Percentiles rank a stretch among this genome's conserved stretches.
Evolutionary conservation across 108 stramenopile species (phyloP).

Genomic region (Cyclotella baltica): DNA sequence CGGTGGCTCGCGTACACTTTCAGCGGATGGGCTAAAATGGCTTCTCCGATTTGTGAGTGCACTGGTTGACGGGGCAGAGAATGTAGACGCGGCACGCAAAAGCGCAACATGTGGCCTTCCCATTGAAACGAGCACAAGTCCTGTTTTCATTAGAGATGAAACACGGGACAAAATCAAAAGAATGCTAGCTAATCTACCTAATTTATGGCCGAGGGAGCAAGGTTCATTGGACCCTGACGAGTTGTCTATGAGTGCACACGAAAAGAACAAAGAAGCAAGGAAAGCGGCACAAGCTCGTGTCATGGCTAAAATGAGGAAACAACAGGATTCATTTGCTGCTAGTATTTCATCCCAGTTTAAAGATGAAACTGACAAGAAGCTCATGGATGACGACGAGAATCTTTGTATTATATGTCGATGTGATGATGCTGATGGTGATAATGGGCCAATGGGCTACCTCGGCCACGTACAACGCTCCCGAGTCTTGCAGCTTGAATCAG

Average conservation of each 20-base stretch:
- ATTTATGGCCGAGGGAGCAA: slow-evolving; percentile 77
- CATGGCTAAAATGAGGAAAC: slow-evolving; percentile 81
- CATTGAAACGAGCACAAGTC: slow-evolving; percentile 31
- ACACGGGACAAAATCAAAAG: slow-evolving; percentile 57
- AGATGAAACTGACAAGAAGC: slow-evolving; percentile 50
- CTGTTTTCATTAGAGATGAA: slow-evolving; percentile 42
- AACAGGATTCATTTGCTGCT: slow-evolving; percentile 80
- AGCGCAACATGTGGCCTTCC: slow-evolving; percentile 76
- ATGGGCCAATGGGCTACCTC: slow-evolving; percentile 89
- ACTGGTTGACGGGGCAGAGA: slow-evolving; percentile 84
- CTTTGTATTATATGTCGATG: slow-evolving; percentile 92
- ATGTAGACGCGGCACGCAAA: slow-evolving; percentile 65
- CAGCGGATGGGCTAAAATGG: slow-evolving; percentile 87
- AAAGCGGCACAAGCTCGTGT: slow-evolving; percentile 85
- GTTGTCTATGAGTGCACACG: slow-evolving; percentile 37
- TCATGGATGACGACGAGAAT: slow-evolving; percentile 69
- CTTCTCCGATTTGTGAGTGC: slow-evolving; percentile 82
- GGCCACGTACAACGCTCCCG: slow-evolving; percentile 90
- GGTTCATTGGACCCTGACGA: slow-evolving; percentile 38
- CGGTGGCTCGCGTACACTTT: slow-evolving; percentile 80
- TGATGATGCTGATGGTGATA: slow-evolving; percentile 87
- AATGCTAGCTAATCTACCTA: slow-evolving; percentile 78
- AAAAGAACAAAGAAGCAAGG: slow-evolving; percentile 75
- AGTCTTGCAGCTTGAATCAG: slow-evolving; percentile 68
- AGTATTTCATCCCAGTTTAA: slow-evolving; percentile 67